Percentiles rank a stretch among this genome's conserved stretches.
These are phyloP conservation scores for Grosmannia serpens DNA, from an alignment of 2,329 filamentous ascomycete species.

Conservation along the genomic window DNA sequence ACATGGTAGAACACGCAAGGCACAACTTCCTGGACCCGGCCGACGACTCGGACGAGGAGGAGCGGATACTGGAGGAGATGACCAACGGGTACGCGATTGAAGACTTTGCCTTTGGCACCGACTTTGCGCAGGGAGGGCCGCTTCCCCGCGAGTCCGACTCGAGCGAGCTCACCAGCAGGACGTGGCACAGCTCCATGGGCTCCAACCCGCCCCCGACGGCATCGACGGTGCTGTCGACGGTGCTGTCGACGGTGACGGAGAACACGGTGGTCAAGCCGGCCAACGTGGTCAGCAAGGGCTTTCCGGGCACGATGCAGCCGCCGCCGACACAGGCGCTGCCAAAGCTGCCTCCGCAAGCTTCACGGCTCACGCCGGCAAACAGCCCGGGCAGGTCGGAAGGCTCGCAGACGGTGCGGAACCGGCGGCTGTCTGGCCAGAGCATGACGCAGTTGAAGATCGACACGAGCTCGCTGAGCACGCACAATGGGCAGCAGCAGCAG, in stretches of 20 bases:
- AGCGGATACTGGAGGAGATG: slow-evolving; percentile 76
- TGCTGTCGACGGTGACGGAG: slow-evolving; percentile 64
- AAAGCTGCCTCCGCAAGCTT: slow-evolving; percentile 27
- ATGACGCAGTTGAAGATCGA: slow-evolving; percentile 82
- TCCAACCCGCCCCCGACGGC: slow-evolving; percentile 53
- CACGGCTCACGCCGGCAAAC: slow-evolving; percentile 17
- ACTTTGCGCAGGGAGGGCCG: slow-evolving; percentile 23
- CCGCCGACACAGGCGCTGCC: slow-evolving; percentile 38
- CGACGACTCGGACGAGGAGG: slow-evolving; percentile 58
- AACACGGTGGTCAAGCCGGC: slow-evolving; percentile 20
- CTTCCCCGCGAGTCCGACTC: slow-evolving; percentile 72
- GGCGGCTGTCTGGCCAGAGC: slow-evolving; percentile 71
- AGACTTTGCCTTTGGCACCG: slow-evolving; percentile 65
- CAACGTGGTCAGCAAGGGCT: slow-evolving; percentile 12
- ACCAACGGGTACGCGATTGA: slow-evolving; percentile 72
- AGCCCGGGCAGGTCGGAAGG: slow-evolving; percentile 12
- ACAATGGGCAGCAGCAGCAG: slow-evolving; percentile 3
- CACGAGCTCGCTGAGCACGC: slow-evolving; percentile 37
- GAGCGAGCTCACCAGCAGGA: slow-evolving; percentile 63
- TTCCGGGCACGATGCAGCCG: slow-evolving; percentile 25
- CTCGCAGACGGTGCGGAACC: slow-evolving; percentile 51
- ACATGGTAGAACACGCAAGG: background rate
- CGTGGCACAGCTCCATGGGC: slow-evolving; percentile 69
- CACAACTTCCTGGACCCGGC: slow-evolving; percentile 47
- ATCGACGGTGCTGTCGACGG: slow-evolving; percentile 51